phyloP scores from a whole-genome alignment of 2,329 filamentous ascomycete species.

The Trichoderma semiorbis region DNA sequence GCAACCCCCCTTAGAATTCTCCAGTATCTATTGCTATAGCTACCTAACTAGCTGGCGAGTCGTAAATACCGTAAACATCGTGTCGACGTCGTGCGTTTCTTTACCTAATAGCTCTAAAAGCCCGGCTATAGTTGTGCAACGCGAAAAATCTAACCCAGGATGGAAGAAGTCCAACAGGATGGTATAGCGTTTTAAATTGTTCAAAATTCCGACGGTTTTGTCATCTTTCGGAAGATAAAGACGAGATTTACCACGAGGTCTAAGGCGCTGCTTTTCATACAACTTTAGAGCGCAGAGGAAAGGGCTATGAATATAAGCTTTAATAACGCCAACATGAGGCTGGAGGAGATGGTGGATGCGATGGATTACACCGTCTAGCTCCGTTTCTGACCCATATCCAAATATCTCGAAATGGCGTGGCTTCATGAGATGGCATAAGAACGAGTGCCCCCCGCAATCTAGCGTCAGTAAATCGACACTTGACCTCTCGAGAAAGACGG shows the following conservation, averaged over 20 bases:
- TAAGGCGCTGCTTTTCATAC: too few species aligned
- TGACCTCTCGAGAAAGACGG: not conserved
- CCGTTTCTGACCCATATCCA: not conserved
- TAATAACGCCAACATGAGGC: not conserved
- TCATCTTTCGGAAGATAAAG: too few species aligned
- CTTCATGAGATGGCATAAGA: not conserved
- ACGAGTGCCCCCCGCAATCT: rapidly evolving
- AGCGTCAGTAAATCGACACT: not conserved
- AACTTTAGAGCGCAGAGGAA: not conserved
- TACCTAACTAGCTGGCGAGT: too few species aligned
- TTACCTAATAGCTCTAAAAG: not conserved
- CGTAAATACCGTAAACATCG: too few species aligned
- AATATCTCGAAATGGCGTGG: rapidly evolving
- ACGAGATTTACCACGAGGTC: too few species aligned
- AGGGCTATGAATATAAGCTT: not conserved
- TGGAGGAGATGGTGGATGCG: not conserved
- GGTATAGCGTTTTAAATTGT: not conserved
- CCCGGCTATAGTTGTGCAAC: not conserved
- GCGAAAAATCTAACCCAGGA: not conserved
- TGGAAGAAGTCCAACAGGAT: not conserved
- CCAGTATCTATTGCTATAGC: too few species aligned
- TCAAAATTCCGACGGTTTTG: too few species aligned
- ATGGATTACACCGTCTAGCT: not conserved
- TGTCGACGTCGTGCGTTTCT: not conserved
- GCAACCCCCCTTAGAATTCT: too few species aligned